Evolutionary conservation across 306 rosid genomes (phyloP), one percentile per base, ranked within the genome.

Genomic region (Dryas alaskensis): DNA sequence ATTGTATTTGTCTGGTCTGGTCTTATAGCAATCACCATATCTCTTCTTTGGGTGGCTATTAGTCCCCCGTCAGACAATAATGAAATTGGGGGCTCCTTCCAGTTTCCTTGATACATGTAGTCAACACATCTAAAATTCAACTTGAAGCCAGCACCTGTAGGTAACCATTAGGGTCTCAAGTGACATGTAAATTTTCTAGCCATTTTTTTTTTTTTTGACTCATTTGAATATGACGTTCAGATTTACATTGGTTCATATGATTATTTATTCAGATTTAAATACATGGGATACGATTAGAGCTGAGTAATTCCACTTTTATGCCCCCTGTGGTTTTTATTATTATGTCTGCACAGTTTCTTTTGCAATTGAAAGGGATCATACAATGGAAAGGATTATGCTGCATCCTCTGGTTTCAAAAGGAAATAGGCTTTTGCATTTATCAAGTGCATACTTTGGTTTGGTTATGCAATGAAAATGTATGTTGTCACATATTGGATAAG

Each of bases 1-100:
- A 79, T 91, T 77, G 92, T 91, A 22, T 91, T 62, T 76, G 92
- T 91, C n/a, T 91, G 94, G 97, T 77, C 97, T 5, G 97, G 90
- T 42, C 86, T 91, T 12, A 60, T 91, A 47, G 76, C 97, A 59
- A 91, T 91, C 78, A 83, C 90, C 9, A 87, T 91, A 2, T 88
- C 97, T 48, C 90, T 91, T 0, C 88, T 91, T 4, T 91, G 94
- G 93, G 97, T 91, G 71, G 93, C 97, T 67, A 87, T 91, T 31
- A 53, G 76, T 37, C 94, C 93, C 42, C 97, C 94, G 0, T 87
- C 90, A 14, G 78, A 83, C 7, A 86, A 39, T 69, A 42, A 10
- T 40, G 79, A 84, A 60, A 91, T 91, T 78, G 92, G 97, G 53
- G 93, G 97, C 0, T 84, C 92, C 0, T 91, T 91, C 65, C 90